Conservation (phyloP, 2,329 filamentous ascomycete species). For the Neonectria faginata region DNA sequence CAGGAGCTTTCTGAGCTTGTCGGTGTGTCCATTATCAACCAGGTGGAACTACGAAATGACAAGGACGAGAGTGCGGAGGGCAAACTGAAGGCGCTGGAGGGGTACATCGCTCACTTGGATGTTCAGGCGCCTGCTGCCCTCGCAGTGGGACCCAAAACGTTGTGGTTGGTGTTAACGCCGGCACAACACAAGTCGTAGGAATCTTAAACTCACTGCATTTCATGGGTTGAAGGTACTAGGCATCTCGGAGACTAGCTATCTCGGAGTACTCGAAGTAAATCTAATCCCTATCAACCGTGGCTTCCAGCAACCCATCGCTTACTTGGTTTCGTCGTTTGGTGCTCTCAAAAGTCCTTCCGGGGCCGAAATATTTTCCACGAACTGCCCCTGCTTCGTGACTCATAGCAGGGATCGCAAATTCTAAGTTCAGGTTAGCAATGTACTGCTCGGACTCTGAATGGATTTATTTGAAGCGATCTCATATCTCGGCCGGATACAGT, state of each 20-base stretch:
- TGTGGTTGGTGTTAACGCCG: conserved; percentile 52
- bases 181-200: background rate
- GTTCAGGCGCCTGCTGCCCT: conserved; percentile 41
- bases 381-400: background rate
- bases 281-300: too few species aligned
- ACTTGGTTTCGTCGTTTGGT: too few species aligned
- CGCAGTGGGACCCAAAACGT: conserved; percentile 44
- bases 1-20: conserved; percentile 46
- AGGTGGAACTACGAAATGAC: conserved; percentile 53
- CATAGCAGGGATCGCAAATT: background rate
- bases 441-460: fast-evolving
- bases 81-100: conserved; percentile 43
- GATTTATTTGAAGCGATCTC: background rate
- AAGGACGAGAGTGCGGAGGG: conserved; percentile 35
- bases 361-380: too few species aligned
- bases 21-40: conserved; percentile 48
- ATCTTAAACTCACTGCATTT: too few species aligned
- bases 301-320: too few species aligned
- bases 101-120: conserved; percentile 47
- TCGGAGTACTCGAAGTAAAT: too few species aligned
- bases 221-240: too few species aligned
- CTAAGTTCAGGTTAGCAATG: background rate
- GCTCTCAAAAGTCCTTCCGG: too few species aligned
- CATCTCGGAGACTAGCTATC: too few species aligned
- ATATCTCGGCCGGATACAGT: background rate